A percentile compares a stretch with the other conserved stretches of the same genome.
phyloP scores from a whole-genome alignment of 2,329 filamentous ascomycete species.

The Trichoderma atrobrunneum region DNA sequence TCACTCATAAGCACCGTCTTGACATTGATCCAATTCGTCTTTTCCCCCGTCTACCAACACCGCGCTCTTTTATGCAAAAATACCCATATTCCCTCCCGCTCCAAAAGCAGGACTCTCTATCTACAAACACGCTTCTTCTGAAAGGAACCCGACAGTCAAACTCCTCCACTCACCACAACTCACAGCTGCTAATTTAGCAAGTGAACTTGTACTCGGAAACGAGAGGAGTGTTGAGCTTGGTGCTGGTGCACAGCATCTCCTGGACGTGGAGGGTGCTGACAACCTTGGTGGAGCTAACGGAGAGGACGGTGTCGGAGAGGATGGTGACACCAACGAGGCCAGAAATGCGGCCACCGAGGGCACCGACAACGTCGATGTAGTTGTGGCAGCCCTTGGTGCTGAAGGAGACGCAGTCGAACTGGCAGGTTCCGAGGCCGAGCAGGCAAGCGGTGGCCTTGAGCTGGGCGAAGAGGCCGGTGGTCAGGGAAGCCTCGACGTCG shows the following conservation, averaged over 20 bases:
- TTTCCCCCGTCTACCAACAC: not conserved
- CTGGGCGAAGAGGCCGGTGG: constrained; percentile 27
- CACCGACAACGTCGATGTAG: constrained; percentile 34
- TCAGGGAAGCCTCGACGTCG: constrained; percentile 28
- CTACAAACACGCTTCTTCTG: not conserved
- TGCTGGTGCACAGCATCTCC: constrained; percentile 35
- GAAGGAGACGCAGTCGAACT: constrained; percentile 39
- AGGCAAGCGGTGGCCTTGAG: constrained; percentile 29
- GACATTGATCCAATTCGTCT: constrained; percentile 9
- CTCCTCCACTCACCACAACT: not conserved
- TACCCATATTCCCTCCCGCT: not conserved
- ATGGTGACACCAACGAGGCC: constrained; percentile 34
- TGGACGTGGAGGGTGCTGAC: constrained; percentile 30
- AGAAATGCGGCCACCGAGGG: constrained; percentile 26
- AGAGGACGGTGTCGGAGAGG: constrained; percentile 32
- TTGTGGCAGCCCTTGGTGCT: constrained; percentile 39
- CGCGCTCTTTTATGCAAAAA: constrained; percentile 12
- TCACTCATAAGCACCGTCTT: constrained; percentile 4
- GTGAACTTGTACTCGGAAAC: constrained; percentile 34
- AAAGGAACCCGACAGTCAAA: not conserved
- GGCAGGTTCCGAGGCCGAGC: constrained; percentile 34
- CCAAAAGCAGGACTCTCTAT: not conserved
- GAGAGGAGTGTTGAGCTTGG: constrained; percentile 30
- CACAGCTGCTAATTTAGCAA: constrained; percentile 25
- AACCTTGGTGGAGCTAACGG: constrained; percentile 27